Evolutionary conservation across 2,329 filamentous ascomycete genomes (phyloP).

Genomic region (Blastomyces silverae): DNA sequence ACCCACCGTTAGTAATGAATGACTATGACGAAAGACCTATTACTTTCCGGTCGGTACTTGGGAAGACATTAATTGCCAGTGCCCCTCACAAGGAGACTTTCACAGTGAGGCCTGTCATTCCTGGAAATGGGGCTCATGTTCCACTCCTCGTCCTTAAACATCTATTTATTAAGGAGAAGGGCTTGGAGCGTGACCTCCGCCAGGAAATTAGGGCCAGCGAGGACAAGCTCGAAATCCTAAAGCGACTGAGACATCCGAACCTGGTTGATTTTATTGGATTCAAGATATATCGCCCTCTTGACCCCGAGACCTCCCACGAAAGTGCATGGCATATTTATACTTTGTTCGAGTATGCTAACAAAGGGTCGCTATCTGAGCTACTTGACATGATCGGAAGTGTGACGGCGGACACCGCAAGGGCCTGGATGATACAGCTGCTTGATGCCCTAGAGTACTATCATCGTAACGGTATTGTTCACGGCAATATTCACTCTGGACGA

Average conservation of each 20-base stretch:
- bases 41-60: constrained; percentile 63
- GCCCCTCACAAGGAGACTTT: constrained; percentile 59
- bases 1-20: constrained; percentile 47
- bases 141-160: constrained; percentile 67
- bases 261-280: constrained; percentile 76
- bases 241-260: constrained; percentile 66
- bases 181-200: constrained; percentile 61
- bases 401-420: constrained; percentile 66
- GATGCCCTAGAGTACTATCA: constrained; percentile 85
- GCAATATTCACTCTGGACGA: constrained; percentile 72
- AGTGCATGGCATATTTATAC: constrained; percentile 65
- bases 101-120: constrained; percentile 62
- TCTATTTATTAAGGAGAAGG: constrained; percentile 52
- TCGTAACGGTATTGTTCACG: constrained; percentile 74
- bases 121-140: constrained; percentile 50
- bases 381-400: constrained; percentile 71
- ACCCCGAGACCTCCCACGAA: constrained; percentile 36
- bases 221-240: constrained; percentile 66
- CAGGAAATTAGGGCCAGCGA: constrained; percentile 72
- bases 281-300: constrained; percentile 57
- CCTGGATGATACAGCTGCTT: constrained; percentile 86
- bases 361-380: constrained; percentile 74
- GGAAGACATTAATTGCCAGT: constrained; percentile 59
- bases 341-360: constrained; percentile 69
- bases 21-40: constrained; percentile 58